Conservation (phyloP, 2,329 filamentous ascomycete genomes). For the Sporothrix globosa region DNA sequence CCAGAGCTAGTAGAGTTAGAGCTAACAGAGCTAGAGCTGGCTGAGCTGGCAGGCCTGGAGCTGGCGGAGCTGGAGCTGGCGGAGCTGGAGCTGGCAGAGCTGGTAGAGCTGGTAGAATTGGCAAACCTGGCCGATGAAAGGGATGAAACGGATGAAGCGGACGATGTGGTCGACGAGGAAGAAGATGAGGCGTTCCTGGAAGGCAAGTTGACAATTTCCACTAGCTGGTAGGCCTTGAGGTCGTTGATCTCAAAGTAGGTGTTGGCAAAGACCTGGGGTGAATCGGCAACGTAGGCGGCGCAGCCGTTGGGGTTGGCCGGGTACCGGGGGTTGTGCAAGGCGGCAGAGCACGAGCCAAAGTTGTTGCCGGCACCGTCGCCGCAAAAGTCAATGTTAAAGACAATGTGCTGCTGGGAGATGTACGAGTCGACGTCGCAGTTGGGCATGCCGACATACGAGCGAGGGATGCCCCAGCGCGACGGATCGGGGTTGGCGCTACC, state of each 20-base stretch:
- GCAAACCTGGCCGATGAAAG: neutral
- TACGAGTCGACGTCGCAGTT: conserved; percentile 65
- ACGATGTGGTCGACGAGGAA: neutral
- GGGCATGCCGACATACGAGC: conserved; percentile 60
- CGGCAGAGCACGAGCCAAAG: conserved; percentile 34
- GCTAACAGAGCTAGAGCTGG: no score
- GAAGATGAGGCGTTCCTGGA: neutral
- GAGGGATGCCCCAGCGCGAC: conserved; percentile 64
- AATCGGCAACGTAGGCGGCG: conserved; percentile 45
- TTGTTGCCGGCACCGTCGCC: conserved; percentile 65
- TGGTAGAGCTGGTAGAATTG: no score
- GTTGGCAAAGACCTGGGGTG: conserved; percentile 46
- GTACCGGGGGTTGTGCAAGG: conserved; percentile 35
- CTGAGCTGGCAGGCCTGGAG: no score
- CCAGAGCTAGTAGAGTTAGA: no score
- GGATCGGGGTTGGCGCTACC: conserved; percentile 59
- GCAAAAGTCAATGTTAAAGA: conserved; percentile 76
- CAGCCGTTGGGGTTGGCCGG: conserved; percentile 39
- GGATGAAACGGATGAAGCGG: neutral
- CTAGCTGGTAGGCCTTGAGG: conserved; percentile 33
- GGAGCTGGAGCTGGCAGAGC: neutral
- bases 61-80: no score
- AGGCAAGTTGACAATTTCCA: neutral
- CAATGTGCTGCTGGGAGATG: conserved; percentile 70
- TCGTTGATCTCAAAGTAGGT: conserved; percentile 52